Conservation (phyloP, 2,329 filamentous ascomycete species). For the Didymella segeticola region DNA sequence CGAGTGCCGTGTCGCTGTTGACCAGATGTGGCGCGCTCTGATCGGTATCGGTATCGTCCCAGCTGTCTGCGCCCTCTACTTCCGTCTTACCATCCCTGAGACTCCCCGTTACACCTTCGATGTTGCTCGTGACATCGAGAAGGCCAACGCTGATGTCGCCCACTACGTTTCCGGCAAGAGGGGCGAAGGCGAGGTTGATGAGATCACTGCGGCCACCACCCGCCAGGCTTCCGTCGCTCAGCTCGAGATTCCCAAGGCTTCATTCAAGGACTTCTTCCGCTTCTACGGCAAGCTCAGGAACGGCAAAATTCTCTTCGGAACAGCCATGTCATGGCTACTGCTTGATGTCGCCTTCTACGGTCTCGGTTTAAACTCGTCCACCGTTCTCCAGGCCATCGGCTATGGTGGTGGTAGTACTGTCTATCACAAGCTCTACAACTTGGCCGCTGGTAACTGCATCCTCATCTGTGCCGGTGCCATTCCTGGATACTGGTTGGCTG, state of each 20-base stretch:
- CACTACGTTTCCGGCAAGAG: slow-evolving; percentile 73
- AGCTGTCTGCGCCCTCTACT: slow-evolving; percentile 51
- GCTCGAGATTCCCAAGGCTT: slow-evolving; percentile 72
- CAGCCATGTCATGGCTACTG: slow-evolving; percentile 74
- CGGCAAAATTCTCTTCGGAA: slow-evolving; percentile 75
- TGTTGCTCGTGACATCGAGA: slow-evolving; percentile 49
- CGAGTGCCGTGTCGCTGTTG: slow-evolving; percentile 43
- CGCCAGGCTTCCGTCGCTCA: slow-evolving; percentile 61
- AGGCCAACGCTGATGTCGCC: slow-evolving; percentile 72
- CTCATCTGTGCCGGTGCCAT: slow-evolving; percentile 79
- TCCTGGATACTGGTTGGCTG: slow-evolving; percentile 74
- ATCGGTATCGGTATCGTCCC: slow-evolving; percentile 52
- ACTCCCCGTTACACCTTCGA: slow-evolving; percentile 53
- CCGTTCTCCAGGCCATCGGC: slow-evolving; percentile 74
- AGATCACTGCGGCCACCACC: slow-evolving; percentile 67
- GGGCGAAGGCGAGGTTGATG: slow-evolving; percentile 69
- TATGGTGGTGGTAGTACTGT: slow-evolving; percentile 68
- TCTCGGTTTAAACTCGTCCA: slow-evolving; percentile 76
- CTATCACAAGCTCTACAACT: slow-evolving; percentile 75
- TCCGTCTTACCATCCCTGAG: slow-evolving; percentile 53
- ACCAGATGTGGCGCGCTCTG: slow-evolving; percentile 52
- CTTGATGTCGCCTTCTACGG: slow-evolving; percentile 66
- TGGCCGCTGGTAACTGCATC: slow-evolving; percentile 79
- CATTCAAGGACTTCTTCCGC: slow-evolving; percentile 71
- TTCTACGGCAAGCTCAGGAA: slow-evolving; percentile 78